These are phyloP conservation scores for Chaetomium globosum DNA, from an alignment of 2,329 filamentous ascomycete species.

Conservation along the genomic window DNA sequence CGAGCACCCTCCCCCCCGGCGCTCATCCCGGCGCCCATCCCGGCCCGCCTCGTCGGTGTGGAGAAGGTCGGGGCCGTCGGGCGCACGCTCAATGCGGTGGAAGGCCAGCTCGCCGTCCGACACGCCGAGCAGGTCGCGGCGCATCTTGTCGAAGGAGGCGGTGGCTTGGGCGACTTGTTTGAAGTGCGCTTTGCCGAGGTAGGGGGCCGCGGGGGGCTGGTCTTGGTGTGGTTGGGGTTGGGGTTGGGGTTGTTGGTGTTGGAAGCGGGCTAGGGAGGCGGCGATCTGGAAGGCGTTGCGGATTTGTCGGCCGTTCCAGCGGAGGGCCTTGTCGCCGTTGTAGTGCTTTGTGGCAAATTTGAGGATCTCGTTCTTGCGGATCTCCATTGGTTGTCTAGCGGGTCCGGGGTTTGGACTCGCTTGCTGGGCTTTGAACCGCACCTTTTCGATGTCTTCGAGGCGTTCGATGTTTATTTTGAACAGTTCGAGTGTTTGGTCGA, in stretches of 20 bases:
- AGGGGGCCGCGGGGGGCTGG: background rate
- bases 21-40: no score
- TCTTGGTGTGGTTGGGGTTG: no score
- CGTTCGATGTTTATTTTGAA: conserved; percentile 15
- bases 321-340: background rate
- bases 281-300: conserved; percentile 16
- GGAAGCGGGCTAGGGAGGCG: conserved; percentile 9
- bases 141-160: background rate
- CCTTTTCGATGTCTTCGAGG: background rate
- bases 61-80: no score
- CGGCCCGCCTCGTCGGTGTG: no score
- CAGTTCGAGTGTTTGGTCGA: conserved; percentile 6
- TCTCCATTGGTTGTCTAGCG: background rate
- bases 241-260: background rate
- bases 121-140: background rate
- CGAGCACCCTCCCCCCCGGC: no score
- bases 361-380: background rate
- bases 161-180: background rate
- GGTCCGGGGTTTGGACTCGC: background rate
- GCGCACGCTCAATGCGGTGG: background rate
- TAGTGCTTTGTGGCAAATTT: background rate
- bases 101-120: background rate
- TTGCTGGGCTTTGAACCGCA: background rate
- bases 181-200: background rate
- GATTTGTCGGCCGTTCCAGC: conserved; percentile 15